Base-by-base conservation (phyloP, 2,329 filamentous ascomycete genomes). In the Rhinocladiella mackenziei region DNA sequence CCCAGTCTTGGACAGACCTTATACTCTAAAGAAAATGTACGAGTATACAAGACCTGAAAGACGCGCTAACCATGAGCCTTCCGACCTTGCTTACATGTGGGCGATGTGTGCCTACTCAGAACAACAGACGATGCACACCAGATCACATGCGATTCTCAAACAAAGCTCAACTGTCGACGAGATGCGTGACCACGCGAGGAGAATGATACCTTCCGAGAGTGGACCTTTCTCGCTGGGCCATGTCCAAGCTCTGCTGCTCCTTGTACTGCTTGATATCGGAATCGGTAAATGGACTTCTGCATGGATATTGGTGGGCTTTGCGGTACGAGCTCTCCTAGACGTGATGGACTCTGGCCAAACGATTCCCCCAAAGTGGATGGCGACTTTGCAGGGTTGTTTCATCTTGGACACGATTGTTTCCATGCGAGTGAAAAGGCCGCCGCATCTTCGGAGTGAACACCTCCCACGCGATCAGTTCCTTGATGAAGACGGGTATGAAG, bases 401-500 rank as follows among this genome's bases (percentile, higher is more conserved):
- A 60, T 78, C 4, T 60, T 79, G 10, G 76, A 80, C 43, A 72
- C 67, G 3, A 58, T 77, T 13, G 58, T 78, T 8, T 73, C 75
- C 5, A 63, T 70, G 18, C 67, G 72, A 10, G 60, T 77, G 10
- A 64, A 63, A 4, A 61, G 67, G 15, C 61, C 63, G 6, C 68
- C 71, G 2, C 70, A 73, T 49, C 65, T 77, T 46, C 65, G 63
- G 30, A 50, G 56, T 13, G 55, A 55, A 3, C 57, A 70, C 32
- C 52, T 70, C 3, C 20, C 29, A 10, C 11, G 32, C 18, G 59
- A 72, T 20, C 72, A 73, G 7, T 62, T 65, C 2, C 65, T 84
- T 2, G 71, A 77, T 18, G 81, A 85, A 60, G 80, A 84, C 54
- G 81, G 81, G 1, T 65, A 83, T 14, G 84, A 87, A 57, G 83